Conservation (phyloP, 208 protist species). For the Trypanosomatidae sp. region DNA sequence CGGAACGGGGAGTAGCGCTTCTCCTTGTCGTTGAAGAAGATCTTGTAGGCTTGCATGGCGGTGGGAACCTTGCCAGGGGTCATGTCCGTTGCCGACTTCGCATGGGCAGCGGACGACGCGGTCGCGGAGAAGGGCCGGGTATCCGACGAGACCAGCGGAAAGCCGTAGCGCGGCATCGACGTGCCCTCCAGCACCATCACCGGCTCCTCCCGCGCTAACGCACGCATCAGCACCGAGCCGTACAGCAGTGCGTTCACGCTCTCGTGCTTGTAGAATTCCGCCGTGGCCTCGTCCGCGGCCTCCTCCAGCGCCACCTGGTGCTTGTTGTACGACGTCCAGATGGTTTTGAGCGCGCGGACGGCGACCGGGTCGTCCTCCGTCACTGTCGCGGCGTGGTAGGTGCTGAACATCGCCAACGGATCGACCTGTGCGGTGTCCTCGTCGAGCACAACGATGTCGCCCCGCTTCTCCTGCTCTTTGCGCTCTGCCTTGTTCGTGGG, state of each 20-base stretch:
- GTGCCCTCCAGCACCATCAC: conserved; percentile 40
- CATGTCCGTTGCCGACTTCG: conserved; percentile 58
- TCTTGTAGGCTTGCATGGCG: conserved; percentile 58
- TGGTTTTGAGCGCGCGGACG: conserved; percentile 65
- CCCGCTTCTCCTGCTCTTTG: conserved; percentile 56
- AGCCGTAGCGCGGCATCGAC: conserved; percentile 50
- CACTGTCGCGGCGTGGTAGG: conserved; percentile 51
- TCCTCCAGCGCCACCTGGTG: conserved; percentile 70
- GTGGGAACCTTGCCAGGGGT: conserved; percentile 46
- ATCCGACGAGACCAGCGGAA: conserved; percentile 83
- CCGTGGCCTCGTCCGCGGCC: conserved; percentile 33
- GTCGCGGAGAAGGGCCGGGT: conserved; percentile 41
- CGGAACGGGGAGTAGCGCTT: conserved; percentile 63
- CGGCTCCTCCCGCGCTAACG: conserved; percentile 62
- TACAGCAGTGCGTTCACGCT: conserved; percentile 82
- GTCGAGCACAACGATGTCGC: conserved; percentile 60
- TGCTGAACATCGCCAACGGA: conserved; percentile 74
- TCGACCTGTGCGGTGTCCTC: conserved; percentile 75
- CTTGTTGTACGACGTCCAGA: conserved; percentile 69
- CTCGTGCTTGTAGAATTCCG: conserved; percentile 61
- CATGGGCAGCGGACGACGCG: neutral
- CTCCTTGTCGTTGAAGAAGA: conserved; percentile 52
- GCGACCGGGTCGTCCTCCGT: conserved; percentile 39
- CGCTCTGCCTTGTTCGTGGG: conserved; percentile 36
- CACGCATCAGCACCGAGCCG: conserved; percentile 71